These are phyloP conservation scores for Trametes punicea DNA, from an alignment of 768 basidiomycete species.

Conservation along the genomic window DNA sequence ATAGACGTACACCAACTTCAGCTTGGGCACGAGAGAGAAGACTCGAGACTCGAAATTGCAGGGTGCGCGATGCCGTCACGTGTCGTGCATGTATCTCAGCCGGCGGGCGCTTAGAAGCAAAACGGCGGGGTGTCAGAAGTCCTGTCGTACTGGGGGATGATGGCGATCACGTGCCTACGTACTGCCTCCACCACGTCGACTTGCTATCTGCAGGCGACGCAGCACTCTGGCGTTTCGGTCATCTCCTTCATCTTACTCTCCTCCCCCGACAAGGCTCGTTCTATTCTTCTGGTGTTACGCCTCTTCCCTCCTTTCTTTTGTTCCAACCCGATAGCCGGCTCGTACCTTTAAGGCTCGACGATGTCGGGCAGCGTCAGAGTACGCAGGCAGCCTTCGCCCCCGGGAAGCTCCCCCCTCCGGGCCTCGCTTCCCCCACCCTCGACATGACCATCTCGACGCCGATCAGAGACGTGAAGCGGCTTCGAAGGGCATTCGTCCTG, in stretches of 20 bases:
- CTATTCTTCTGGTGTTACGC: not conserved
- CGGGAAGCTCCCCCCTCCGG: conserved; percentile 34
- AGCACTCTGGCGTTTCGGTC: not conserved
- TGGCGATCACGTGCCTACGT: not conserved
- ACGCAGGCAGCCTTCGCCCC: conserved; percentile 71
- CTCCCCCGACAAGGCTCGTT: not conserved
- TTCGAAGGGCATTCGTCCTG: conserved; percentile 58
- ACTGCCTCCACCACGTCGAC: conserved; percentile 15
- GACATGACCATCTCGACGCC: conserved; percentile 68
- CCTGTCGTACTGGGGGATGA: not conserved
- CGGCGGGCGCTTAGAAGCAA: no score
- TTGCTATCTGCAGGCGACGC: not conserved
- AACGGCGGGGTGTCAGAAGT: no score
- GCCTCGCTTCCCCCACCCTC: conserved; percentile 60
- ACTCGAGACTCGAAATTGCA: conserved; percentile 11
- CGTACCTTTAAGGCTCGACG: not conserved
- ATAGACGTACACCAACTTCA: not conserved
- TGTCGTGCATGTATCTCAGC: no score
- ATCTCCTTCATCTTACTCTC: not conserved
- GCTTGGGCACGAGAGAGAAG: no score
- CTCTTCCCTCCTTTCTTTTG: conserved; percentile 7
- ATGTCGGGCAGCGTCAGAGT: conserved; percentile 56
- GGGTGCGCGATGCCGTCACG: conserved; percentile 2
- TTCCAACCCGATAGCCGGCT: not conserved
- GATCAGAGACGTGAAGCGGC: conserved; percentile 69